These are phyloP conservation scores for Yamadazyma atlantica DNA, from an alignment of 1,139 yeast species.

Conservation along the genomic window DNA sequence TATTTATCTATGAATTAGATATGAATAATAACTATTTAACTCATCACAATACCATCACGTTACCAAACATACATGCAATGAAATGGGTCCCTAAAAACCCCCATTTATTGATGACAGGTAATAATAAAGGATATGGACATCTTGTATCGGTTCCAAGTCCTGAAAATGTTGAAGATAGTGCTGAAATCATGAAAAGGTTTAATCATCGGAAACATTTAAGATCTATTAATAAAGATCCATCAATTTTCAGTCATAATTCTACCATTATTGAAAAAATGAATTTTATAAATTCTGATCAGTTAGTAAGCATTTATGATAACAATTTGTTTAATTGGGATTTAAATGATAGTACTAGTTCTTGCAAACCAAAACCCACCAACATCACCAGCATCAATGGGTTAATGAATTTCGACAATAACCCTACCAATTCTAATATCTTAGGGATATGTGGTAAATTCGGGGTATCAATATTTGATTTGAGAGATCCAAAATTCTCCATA, in stretches of 20 bases:
- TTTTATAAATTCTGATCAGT: slow-evolving; percentile 20
- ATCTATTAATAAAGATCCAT: slow-evolving; percentile 21
- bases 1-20: slow-evolving; percentile 64
- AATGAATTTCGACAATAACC: slow-evolving; percentile 51
- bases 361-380: slow-evolving; percentile 46
- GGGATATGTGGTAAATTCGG: slow-evolving; percentile 73
- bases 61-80: slow-evolving; percentile 66
- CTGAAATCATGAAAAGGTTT: slow-evolving; percentile 72
- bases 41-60: slow-evolving; percentile 71
- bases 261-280: slow-evolving; percentile 27
- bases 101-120: slow-evolving; percentile 61
- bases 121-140: slow-evolving; percentile 67
- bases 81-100: slow-evolving; percentile 55
- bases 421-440: slow-evolving; percentile 31
- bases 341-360: slow-evolving; percentile 38
- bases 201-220: slow-evolving; percentile 66
- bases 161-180: slow-evolving; percentile 48
- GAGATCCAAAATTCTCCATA: slow-evolving; percentile 42
- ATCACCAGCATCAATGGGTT: slow-evolving; percentile 55
- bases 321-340: slow-evolving; percentile 74
- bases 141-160: slow-evolving; percentile 58
- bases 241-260: slow-evolving; percentile 21
- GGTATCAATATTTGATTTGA: slow-evolving; percentile 64
- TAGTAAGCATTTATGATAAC: slow-evolving; percentile 62
- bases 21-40: slow-evolving; percentile 47